phyloP scores from a whole-genome alignment of 768 basidiomycete species.

The Trametes cubensis region DNA sequence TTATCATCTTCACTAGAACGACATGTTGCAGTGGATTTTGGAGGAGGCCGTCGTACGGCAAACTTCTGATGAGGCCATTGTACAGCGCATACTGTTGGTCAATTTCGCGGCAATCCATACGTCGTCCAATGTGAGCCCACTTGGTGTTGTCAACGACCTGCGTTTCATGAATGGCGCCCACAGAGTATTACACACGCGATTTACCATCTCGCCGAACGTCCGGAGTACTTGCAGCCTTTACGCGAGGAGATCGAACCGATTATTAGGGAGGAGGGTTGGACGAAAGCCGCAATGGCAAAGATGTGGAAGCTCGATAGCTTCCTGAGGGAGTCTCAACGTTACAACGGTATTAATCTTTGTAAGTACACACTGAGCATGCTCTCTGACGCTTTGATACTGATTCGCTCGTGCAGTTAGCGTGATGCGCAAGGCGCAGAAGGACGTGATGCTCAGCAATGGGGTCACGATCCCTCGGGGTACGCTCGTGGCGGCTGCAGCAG shows the following conservation, averaged over 20 bases:
- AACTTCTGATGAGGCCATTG: conserved; percentile 22
- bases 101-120: conserved; percentile 30
- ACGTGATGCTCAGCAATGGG: conserved; percentile 41
- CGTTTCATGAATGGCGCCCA: too few relatives aligned
- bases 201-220: conserved; percentile 39
- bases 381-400: too few relatives aligned
- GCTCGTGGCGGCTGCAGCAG: conserved; percentile 22
- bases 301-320: conserved; percentile 50
- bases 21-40: conserved; percentile 38
- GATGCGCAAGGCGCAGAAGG: conserved; percentile 33
- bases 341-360: conserved; percentile 36
- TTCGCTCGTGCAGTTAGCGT: conserved; percentile 28
- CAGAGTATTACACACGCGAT: conserved; percentile 41
- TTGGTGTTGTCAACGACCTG: too few relatives aligned
- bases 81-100: conserved; percentile 32
- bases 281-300: conserved; percentile 40
- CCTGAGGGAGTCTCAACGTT: conserved; percentile 44
- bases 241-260: conserved; percentile 48
- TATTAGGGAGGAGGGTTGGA: conserved; percentile 34
- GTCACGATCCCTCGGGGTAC: conserved; percentile 31
- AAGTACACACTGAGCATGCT: not conserved
- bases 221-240: conserved; percentile 39
- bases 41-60: conserved; percentile 28
- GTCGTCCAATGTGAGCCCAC: conserved; percentile 16
- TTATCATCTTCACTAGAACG: conserved; percentile 1